A percentile compares a stretch with the other conserved stretches of the same genome.
These are phyloP conservation scores for Hygrophoropsis aurantiaca DNA, from an alignment of 768 basidiomycete species.

Conservation along the genomic window DNA sequence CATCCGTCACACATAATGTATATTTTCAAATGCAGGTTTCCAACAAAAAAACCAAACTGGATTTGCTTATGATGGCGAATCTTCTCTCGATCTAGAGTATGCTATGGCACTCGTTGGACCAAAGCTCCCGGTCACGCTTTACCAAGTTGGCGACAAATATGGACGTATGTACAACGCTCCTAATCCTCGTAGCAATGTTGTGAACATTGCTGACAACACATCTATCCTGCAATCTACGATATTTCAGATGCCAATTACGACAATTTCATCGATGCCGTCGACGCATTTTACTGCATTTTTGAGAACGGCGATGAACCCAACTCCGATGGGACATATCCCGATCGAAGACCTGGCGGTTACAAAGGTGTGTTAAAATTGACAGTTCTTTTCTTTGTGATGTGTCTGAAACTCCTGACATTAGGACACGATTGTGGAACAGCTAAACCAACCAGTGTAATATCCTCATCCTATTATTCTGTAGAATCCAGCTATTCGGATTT, in stretches of 20 bases:
- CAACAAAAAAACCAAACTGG: constrained; percentile 44
- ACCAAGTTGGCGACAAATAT: constrained; percentile 32
- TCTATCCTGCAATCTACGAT: neutral
- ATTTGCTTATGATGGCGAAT: constrained; percentile 54
- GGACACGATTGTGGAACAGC: constrained; percentile 35
- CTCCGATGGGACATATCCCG: constrained; percentile 43
- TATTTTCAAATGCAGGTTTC: constrained; percentile 20
- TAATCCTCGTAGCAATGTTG: too few species aligned
- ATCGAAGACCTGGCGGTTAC: constrained; percentile 37
- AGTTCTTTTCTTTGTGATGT: neutral
- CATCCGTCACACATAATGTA: too few species aligned
- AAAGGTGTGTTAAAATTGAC: constrained; percentile 21
- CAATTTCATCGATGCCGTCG: constrained; percentile 46
- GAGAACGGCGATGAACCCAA: constrained; percentile 50
- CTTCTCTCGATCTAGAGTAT: constrained; percentile 67
- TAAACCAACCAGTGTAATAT: constrained; percentile 41
- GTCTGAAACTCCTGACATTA: neutral
- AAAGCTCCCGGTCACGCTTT: constrained; percentile 26
- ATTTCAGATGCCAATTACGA: constrained; percentile 39
- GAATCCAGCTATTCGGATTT: constrained; percentile 35
- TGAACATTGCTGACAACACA: too few species aligned
- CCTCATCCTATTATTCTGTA: constrained; percentile 37
- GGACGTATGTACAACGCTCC: constrained; percentile 29
- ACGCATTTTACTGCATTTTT: constrained; percentile 42
- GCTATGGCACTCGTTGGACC: constrained; percentile 43